Conservation (phyloP, 2,329 filamentous ascomycete species). For the Ceratocystis colombiana region DNA sequence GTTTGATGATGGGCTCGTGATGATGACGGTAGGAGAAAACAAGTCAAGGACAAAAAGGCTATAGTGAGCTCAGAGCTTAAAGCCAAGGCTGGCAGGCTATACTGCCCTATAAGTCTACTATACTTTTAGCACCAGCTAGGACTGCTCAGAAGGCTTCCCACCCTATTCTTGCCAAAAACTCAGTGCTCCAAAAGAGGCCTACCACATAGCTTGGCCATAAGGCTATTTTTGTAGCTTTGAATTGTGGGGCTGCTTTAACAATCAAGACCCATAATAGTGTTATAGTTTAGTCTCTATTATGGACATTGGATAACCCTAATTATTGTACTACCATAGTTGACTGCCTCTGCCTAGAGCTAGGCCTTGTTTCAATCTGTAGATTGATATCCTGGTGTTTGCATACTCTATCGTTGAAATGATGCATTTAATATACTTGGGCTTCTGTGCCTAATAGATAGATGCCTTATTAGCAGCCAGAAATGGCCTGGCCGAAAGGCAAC, state of each 20-base stretch:
- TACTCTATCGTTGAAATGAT: background rate
- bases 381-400: background rate
- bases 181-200: too few species aligned
- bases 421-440: background rate
- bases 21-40: background rate
- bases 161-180: too few species aligned
- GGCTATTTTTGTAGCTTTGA: background rate
- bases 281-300: background rate
- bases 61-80: background rate
- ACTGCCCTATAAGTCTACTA: background rate
- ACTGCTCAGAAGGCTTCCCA: background rate
- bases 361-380: background rate
- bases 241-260: background rate
- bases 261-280: background rate
- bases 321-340: background rate
- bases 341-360: constrained; percentile 6
- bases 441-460: background rate
- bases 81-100: too few species aligned
- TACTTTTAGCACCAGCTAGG: background rate
- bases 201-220: background rate
- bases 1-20: background rate
- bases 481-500: background rate
- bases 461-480: background rate
- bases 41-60: background rate
- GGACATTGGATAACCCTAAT: background rate